A percentile compares a stretch with the other conserved stretches of the same genome.
Conservation (phyloP, 2,329 filamentous ascomycete genomes). For the Rutstroemia sp. region DNA sequence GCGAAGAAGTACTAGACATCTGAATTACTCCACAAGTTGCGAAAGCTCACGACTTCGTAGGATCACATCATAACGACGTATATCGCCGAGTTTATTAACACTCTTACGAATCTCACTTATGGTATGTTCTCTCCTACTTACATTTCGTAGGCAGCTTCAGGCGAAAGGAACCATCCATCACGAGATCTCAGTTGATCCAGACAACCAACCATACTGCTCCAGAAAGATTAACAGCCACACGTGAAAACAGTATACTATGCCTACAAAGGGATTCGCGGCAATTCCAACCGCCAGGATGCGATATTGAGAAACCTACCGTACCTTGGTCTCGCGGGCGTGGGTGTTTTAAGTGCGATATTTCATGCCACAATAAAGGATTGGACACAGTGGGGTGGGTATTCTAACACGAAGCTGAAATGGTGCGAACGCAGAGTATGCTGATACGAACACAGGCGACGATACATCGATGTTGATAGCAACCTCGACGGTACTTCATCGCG, state of each 20-base stretch:
- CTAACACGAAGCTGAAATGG: background rate
- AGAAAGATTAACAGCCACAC: too few species aligned
- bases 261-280: slow-evolving; percentile 24
- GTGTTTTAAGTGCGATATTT: slow-evolving; percentile 35
- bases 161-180: background rate
- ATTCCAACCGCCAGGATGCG: slow-evolving; percentile 24
- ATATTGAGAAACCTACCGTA: slow-evolving; percentile 32
- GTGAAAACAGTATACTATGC: slow-evolving; percentile 23
- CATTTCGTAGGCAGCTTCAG: slow-evolving; percentile 8
- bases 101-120: slow-evolving; percentile 43
- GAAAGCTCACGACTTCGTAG: slow-evolving; percentile 26
- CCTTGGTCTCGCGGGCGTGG: slow-evolving; percentile 36
- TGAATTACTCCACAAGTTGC: background rate
- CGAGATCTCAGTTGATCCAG: too few species aligned
- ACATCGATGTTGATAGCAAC: slow-evolving; percentile 51
- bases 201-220: too few species aligned
- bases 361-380: slow-evolving; percentile 39
- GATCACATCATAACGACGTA: slow-evolving; percentile 47
- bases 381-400: slow-evolving; percentile 39
- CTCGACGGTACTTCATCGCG: slow-evolving; percentile 44
- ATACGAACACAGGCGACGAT: slow-evolving; percentile 38
- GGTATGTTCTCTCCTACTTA: slow-evolving; percentile 28
- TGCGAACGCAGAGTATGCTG: too few species aligned
- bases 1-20: slow-evolving; percentile 24
- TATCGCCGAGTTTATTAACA: slow-evolving; percentile 47